These are phyloP conservation scores for Neobulgaria alba DNA, from an alignment of 2,329 filamentous ascomycete species.

Conservation along the genomic window DNA sequence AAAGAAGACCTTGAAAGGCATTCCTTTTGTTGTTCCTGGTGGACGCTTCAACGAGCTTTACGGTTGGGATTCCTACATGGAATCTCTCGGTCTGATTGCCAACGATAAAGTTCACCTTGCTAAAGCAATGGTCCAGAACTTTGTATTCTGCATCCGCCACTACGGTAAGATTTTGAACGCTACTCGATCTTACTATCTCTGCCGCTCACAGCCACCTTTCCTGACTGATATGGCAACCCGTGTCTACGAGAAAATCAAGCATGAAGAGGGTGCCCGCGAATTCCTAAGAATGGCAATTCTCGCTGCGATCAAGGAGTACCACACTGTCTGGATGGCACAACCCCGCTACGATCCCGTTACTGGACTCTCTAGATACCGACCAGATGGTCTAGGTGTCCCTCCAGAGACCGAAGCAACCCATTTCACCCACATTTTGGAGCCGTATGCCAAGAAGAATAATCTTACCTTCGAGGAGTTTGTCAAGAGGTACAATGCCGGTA, in stretches of 20 bases:
- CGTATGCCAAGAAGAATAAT: conserved; percentile 47
- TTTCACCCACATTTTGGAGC: conserved; percentile 37
- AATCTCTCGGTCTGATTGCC: conserved; percentile 78
- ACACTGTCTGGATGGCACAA: conserved; percentile 26
- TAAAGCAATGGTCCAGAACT: conserved; percentile 92
- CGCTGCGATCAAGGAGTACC: conserved; percentile 77
- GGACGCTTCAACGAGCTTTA: conserved; percentile 98
- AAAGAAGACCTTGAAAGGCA: conserved; percentile 62
- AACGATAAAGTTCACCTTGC: conserved; percentile 80
- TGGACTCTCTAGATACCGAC: conserved; percentile 43
- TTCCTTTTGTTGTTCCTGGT: conserved; percentile 95
- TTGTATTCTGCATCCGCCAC: conserved; percentile 96
- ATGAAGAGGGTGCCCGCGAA: conserved; percentile 52
- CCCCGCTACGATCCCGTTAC: conserved; percentile 41
- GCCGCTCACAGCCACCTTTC: conserved; percentile 90
- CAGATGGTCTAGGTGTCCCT: conserved; percentile 44
- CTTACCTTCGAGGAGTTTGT: conserved; percentile 83
- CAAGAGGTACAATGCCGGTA: conserved; percentile 71
- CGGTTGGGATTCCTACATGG: conserved; percentile 99
- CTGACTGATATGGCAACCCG: conserved; percentile 94
- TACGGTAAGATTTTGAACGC: conserved; percentile 98
- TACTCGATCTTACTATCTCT: conserved; percentile 91
- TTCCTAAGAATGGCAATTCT: conserved; percentile 74
- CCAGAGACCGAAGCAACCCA: conserved; percentile 48
- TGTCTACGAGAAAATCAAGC: conserved; percentile 88